Conservation (phyloP, 495 filamentous ascomycete species). For the Neohortaea acidophila region DNA sequence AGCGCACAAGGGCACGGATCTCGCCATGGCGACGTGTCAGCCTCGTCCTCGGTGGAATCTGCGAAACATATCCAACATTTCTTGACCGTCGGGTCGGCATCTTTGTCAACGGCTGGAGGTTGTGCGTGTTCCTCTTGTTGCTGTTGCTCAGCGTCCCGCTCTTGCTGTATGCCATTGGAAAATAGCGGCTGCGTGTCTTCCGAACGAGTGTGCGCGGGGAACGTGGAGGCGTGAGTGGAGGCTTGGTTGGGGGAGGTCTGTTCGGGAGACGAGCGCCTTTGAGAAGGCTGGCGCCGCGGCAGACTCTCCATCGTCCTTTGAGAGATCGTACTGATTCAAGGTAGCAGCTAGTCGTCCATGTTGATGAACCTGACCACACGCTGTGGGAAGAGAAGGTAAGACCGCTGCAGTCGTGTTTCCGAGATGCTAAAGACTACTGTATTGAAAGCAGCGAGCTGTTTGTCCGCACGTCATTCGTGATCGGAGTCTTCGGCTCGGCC, state of each 20-base stretch:
- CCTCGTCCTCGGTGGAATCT: conserved; percentile 63
- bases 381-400: too few species aligned
- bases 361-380: too few species aligned
- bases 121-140: not conserved
- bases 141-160: not conserved
- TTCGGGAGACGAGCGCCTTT: conserved; percentile 4
- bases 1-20: conserved; percentile 79
- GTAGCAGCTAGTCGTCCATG: too few species aligned
- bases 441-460: too few species aligned
- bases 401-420: too few species aligned
- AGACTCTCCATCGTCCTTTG: conserved; percentile 1
- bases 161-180: conserved; percentile 16
- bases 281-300: conserved; percentile 7
- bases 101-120: conserved; percentile 1
- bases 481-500: too few species aligned
- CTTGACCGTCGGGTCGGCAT: conserved; percentile 29
- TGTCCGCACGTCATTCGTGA: too few species aligned
- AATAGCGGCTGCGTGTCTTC: conserved; percentile 27
- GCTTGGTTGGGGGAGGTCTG: not conserved
- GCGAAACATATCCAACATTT: conserved; percentile 91
- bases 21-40: conserved; percentile 52
- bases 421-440: too few species aligned
- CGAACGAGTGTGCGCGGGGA: conserved; percentile 10
- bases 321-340: not conserved
- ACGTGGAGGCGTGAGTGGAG: conserved; percentile 2